phyloP scores from a whole-genome alignment of 2,329 filamentous ascomycete genomes.

The Drechslera avenae region DNA sequence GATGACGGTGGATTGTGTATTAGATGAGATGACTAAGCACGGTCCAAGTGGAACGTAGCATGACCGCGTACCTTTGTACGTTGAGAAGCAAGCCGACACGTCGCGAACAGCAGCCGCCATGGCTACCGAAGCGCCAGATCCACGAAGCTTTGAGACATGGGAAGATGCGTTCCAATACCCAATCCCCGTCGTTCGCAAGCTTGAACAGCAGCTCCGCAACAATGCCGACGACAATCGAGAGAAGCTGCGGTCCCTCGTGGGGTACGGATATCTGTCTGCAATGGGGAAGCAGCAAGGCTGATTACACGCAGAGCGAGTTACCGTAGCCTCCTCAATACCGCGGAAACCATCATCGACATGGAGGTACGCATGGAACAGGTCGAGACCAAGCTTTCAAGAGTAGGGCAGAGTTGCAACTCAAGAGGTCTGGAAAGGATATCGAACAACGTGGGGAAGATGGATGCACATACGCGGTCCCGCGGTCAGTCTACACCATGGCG shows the following conservation, averaged over 20 bases:
- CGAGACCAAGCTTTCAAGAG: slow-evolving; percentile 71
- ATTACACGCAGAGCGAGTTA: slow-evolving; percentile 66
- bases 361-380: slow-evolving; percentile 75
- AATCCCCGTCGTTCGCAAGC: slow-evolving; percentile 64
- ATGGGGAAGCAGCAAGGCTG: slow-evolving; percentile 4
- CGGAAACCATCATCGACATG: slow-evolving; percentile 93
- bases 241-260: slow-evolving; percentile 69
- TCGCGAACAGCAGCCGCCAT: slow-evolving; percentile 40
- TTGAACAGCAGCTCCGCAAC: slow-evolving; percentile 68
- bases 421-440: slow-evolving; percentile 69
- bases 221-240: slow-evolving; percentile 68
- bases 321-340: slow-evolving; percentile 86
- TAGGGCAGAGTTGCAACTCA: slow-evolving; percentile 79
- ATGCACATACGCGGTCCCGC: slow-evolving; percentile 47
- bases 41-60: slow-evolving; percentile 10
- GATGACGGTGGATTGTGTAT: neutral
- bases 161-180: slow-evolving; percentile 71
- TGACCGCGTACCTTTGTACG: slow-evolving; percentile 1
- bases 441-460: slow-evolving; percentile 62
- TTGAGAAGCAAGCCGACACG: neutral
- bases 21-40: slow-evolving; percentile 20
- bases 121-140: slow-evolving; percentile 62
- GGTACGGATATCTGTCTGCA: slow-evolving; percentile 51
- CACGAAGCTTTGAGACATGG: slow-evolving; percentile 63
- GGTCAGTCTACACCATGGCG: slow-evolving; percentile 38